These are phyloP conservation scores for Penicillium corylophilum DNA, from an alignment of 2,329 filamentous ascomycete genomes.

Conservation along the genomic window DNA sequence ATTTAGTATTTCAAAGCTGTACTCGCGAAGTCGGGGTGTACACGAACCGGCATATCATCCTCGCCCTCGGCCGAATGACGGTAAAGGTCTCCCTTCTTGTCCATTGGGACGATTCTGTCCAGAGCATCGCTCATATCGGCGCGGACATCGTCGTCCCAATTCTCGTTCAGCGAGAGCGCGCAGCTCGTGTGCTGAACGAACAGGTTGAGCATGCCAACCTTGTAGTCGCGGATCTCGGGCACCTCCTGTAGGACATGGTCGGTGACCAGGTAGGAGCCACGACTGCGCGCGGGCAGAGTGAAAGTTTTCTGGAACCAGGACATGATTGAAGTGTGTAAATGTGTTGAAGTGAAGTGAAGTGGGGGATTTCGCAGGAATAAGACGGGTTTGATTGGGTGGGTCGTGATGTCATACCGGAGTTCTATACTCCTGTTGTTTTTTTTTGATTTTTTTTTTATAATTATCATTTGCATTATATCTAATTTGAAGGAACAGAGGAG, in stretches of 20 bases:
- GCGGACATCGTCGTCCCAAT: conserved; percentile 81
- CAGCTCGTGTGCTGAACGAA: conserved; percentile 96
- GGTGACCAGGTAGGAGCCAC: conserved; percentile 89
- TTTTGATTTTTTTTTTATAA: too few relatives aligned
- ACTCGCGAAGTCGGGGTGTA: conserved; percentile 1
- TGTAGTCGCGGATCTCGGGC: conserved; percentile 79
- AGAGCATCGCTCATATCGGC: conserved; percentile 91
- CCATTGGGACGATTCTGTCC: conserved; percentile 84
- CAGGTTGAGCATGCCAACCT: conserved; percentile 79
- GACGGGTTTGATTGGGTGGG: conserved; percentile 48
- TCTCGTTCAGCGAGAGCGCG: conserved; percentile 89
- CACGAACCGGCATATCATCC: conserved; percentile 86
- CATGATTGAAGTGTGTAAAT: conserved; percentile 38
- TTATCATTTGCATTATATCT: too few relatives aligned
- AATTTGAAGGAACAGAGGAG: too few relatives aligned
- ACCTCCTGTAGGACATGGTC: conserved; percentile 68
- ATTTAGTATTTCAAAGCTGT: neutral
- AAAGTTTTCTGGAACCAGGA: conserved; percentile 84
- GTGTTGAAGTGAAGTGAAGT: conserved; percentile 23
- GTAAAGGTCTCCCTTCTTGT: conserved; percentile 74
- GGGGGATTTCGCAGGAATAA: conserved; percentile 15
- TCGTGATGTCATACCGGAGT: conserved; percentile 18
- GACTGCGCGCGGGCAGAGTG: conserved; percentile 70
- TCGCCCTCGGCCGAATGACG: conserved; percentile 80
- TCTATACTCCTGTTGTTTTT: neutral